These are phyloP conservation scores for Tricholomella constricta DNA, from an alignment of 768 basidiomycete genomes.

Conservation along the genomic window DNA sequence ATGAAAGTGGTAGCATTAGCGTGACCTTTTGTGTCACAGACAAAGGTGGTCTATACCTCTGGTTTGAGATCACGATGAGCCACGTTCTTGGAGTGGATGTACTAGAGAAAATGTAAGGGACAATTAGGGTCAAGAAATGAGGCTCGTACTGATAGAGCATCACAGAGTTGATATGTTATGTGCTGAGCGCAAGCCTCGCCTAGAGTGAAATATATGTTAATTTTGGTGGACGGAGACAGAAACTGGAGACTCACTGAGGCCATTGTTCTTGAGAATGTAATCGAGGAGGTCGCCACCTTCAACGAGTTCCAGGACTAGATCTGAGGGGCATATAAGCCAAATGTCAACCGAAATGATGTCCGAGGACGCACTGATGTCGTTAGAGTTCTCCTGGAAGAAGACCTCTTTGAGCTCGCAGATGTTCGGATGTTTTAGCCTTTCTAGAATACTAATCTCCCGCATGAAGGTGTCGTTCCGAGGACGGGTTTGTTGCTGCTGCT, in stretches of 20 bases:
- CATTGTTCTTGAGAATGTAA: constrained; percentile 62
- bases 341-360: constrained; percentile 19
- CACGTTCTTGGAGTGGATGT: constrained; percentile 74
- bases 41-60: constrained; percentile 47
- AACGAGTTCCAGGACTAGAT: constrained; percentile 82
- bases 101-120: constrained; percentile 33
- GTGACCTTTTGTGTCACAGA: neutral
- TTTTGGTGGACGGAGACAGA: neutral
- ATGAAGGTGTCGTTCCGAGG: constrained; percentile 43
- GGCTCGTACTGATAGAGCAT: constrained; percentile 64
- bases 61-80: constrained; percentile 96
- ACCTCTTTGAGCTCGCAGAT: constrained; percentile 81
- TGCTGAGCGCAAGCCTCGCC: constrained; percentile 61
- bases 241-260: constrained; percentile 52
- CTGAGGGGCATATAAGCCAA: constrained; percentile 37
- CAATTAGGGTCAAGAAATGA: neutral
- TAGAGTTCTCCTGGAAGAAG: constrained; percentile 61
- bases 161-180: constrained; percentile 82
- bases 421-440: constrained; percentile 75
- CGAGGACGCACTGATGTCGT: constrained; percentile 52
- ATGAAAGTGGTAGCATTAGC: neutral
- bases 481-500: constrained; percentile 23
- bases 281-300: constrained; percentile 90
- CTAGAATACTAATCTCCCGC: constrained; percentile 80
- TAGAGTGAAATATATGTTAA: constrained; percentile 21